Conservation (phyloP, 257 asterid genomes). For the Solanum pimpinellifolium region DNA sequence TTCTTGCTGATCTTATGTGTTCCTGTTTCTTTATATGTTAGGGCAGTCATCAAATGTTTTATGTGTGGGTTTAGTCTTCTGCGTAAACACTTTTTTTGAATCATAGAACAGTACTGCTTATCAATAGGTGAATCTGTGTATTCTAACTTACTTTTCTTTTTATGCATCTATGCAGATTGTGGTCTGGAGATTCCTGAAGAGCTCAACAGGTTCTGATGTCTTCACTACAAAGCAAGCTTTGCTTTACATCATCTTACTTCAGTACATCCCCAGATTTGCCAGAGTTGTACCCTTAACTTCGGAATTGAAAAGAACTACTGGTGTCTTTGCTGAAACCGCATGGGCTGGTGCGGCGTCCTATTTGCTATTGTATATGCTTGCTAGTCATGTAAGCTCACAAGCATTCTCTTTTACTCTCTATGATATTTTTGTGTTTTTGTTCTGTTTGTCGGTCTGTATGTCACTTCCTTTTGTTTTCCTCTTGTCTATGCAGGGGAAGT, state of each 20-base stretch:
- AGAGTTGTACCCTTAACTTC: slow-evolving; percentile 75
- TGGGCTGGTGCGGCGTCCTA: slow-evolving; percentile 99
- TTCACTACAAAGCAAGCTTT: slow-evolving; percentile 77
- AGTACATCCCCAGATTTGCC: slow-evolving; percentile 72
- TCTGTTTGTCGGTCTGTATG: not conserved
- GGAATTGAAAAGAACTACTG: slow-evolving; percentile 91
- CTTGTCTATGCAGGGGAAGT: not conserved
- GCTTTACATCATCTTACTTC: slow-evolving; percentile 68
- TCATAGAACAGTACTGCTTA: not conserved
- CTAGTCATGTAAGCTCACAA: slow-evolving; percentile 78
- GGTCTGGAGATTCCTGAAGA: slow-evolving; percentile 83
- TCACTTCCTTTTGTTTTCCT: not conserved
- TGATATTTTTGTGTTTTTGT: not conserved
- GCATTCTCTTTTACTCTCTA: not conserved
- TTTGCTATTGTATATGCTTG: slow-evolving; percentile 93
- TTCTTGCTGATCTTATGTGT: not conserved
- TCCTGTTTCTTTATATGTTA: not conserved
- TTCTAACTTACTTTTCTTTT: not conserved
- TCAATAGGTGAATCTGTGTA: not conserved
- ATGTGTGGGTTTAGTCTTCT: not conserved
- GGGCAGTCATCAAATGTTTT: not conserved
- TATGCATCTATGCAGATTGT: slow-evolving; percentile 53
- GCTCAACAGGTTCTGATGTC: slow-evolving; percentile 91
- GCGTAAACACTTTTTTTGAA: not conserved
- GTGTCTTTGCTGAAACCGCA: slow-evolving; percentile 99